These are phyloP conservation scores for Geranium rotundifolium DNA, from an alignment of 345 rosid genomes.

Conservation along the genomic window DNA sequence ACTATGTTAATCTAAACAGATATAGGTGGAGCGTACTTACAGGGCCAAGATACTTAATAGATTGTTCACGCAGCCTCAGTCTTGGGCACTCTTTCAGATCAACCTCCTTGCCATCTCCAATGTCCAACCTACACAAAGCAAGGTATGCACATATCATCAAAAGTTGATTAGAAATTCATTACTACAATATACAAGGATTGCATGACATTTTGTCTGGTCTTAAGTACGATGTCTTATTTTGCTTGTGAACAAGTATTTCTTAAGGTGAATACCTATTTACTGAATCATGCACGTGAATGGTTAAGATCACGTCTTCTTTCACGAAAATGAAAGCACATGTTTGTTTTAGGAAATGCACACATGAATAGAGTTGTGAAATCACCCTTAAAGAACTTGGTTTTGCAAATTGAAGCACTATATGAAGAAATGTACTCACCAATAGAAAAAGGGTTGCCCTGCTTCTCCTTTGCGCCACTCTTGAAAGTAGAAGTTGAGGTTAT, in stretches of 20 bases:
- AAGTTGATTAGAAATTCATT: not conserved
- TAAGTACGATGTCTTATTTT: no score
- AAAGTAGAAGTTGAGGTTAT: conserved; percentile 23
- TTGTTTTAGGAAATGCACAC: not conserved
- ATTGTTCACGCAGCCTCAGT: conserved; percentile 23
- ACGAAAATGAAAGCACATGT: no score
- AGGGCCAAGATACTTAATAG: conserved; percentile 32
- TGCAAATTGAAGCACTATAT: not conserved
- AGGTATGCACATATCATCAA: not conserved
- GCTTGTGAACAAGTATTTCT: no score
- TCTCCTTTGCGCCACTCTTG: conserved; percentile 22
- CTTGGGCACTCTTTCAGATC: conserved; percentile 27
- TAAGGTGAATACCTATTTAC: not conserved
- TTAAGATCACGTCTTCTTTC: not conserved
- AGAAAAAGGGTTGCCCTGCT: conserved; percentile 28
- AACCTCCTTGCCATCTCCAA: conserved; percentile 28
- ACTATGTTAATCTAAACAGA: not conserved
- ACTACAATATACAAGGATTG: not conserved
- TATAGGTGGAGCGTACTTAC: conserved; percentile 6
- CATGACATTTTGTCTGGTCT: not conserved
- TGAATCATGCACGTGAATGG: not conserved
- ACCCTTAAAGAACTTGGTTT: not conserved
- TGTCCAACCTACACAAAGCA: conserved; percentile 21
- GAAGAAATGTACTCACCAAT: conserved; percentile 17
- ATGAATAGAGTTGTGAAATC: not conserved